A percentile compares a stretch with the other conserved stretches of the same genome.
Evolutionary conservation across 805 yeast genomes (phyloP).

Genomic region (Saturnispora bothae): DNA sequence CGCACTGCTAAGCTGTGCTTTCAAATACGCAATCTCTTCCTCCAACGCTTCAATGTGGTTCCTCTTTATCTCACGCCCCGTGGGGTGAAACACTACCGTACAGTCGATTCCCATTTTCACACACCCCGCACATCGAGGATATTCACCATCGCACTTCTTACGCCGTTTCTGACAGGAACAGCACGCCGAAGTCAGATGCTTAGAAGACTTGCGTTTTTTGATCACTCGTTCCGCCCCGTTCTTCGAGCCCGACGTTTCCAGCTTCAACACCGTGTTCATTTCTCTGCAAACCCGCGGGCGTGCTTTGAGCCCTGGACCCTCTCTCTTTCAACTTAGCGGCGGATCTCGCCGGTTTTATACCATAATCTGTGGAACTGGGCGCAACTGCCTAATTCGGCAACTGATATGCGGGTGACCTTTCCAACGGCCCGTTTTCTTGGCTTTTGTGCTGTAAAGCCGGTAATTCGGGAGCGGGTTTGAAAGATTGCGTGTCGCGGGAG

Average conservation of each 20-base stretch:
- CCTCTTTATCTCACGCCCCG: conserved; percentile 38
- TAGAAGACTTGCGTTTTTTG: conserved; percentile 9
- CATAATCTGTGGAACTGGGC: not conserved
- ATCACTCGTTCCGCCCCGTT: not conserved
- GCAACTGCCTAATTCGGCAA: not conserved
- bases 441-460: not conserved
- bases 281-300: too few species aligned
- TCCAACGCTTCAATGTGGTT: conserved; percentile 37
- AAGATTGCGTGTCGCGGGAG: too few species aligned
- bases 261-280: too few species aligned
- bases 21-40: conserved; percentile 16
- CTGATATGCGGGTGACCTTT: not conserved
- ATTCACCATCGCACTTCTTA: conserved; percentile 41
- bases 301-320: too few species aligned
- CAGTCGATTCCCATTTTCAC: conserved; percentile 32
- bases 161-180: conserved; percentile 39
- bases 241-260: too few species aligned
- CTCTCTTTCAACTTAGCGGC: not conserved
- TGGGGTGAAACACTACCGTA: conserved; percentile 37
- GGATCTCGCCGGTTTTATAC: not conserved
- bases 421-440: not conserved
- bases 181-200: conserved; percentile 37
- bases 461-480: too few species aligned
- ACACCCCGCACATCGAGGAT: conserved; percentile 39
- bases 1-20: conserved; percentile 1